These are phyloP conservation scores for Anaeromyces robustus DNA, from an alignment of 192 early-diverging fungal species.

Conservation along the genomic window DNA sequence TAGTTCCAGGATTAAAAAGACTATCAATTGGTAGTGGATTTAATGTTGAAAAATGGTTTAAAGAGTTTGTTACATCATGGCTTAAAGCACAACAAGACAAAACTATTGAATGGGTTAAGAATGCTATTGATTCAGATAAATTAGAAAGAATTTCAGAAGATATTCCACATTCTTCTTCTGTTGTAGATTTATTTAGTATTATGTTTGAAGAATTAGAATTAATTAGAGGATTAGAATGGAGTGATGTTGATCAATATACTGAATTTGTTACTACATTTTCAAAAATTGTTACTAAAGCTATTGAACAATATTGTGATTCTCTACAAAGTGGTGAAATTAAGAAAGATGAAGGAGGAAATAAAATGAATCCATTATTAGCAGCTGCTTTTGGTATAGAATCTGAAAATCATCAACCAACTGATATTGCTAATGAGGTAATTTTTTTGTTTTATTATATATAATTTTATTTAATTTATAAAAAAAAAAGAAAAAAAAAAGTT, in stretches of 20 bases:
- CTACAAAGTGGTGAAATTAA: conserved; percentile 29
- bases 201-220: conserved; percentile 59
- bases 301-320: conserved; percentile 39
- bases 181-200: conserved; percentile 63
- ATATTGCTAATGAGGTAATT: conserved; percentile 32
- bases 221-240: conserved; percentile 48
- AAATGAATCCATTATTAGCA: conserved; percentile 9
- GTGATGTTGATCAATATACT: conserved; percentile 37
- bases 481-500: too few relatives aligned
- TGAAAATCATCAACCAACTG: conserved; percentile 17
- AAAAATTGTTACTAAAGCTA: conserved; percentile 24
- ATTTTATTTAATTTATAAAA: too few relatives aligned
- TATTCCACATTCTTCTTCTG: conserved; percentile 53
- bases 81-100: conserved; percentile 38
- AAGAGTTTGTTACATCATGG: conserved; percentile 50
- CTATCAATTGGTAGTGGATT: conserved; percentile 26
- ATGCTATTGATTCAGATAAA: conserved; percentile 48
- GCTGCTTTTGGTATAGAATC: conserved; percentile 7
- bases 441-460: too few relatives aligned
- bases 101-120: conserved; percentile 54
- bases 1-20: conserved; percentile 20
- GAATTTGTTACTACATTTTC: conserved; percentile 39
- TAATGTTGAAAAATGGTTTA: conserved; percentile 57
- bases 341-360: not conserved
- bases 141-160: conserved; percentile 15